A percentile compares a stretch with the other conserved stretches of the same genome.
These are phyloP conservation scores for Rhodotorula sp. DNA, from an alignment of 1,284 basidiomycete species.

Conservation along the genomic window DNA sequence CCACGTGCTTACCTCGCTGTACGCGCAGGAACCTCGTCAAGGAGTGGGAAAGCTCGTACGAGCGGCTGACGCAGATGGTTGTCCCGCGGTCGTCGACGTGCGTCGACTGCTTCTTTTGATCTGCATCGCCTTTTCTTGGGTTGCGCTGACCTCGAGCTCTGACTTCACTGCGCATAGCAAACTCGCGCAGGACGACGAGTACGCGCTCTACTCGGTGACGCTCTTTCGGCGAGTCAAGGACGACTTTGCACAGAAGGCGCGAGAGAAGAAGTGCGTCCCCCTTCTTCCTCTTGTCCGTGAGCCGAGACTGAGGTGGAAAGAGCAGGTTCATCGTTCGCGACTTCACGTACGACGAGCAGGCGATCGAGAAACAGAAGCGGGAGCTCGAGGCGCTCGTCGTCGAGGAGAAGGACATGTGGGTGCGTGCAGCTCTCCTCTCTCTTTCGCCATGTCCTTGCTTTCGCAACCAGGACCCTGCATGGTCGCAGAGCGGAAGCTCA, in stretches of 20 bases:
- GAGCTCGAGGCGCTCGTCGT: constrained; percentile 77
- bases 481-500: constrained; percentile 60
- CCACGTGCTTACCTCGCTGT: neutral
- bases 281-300: constrained; percentile 2
- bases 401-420: constrained; percentile 98
- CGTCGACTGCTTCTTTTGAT: constrained; percentile 46
- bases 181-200: constrained; percentile 86
- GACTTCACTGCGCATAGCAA: constrained; percentile 49
- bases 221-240: constrained; percentile 90
- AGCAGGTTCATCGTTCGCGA: constrained; percentile 84
- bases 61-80: constrained; percentile 83
- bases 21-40: constrained; percentile 70
- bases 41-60: constrained; percentile 88
- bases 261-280: constrained; percentile 79
- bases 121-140: neutral
- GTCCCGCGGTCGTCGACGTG: constrained; percentile 92
- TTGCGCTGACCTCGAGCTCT: neutral
- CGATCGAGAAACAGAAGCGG: constrained; percentile 76
- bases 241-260: constrained; percentile 89
- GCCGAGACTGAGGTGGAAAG: neutral
- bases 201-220: constrained; percentile 80
- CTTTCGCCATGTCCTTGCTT: neutral
- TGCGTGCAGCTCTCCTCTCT: constrained; percentile 53
- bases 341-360: constrained; percentile 86
- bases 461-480: neutral